A percentile compares a stretch with the other conserved stretches of the same genome.
Conservation (phyloP, 768 basidiomycete species). For the Termitomyces sp. region DNA sequence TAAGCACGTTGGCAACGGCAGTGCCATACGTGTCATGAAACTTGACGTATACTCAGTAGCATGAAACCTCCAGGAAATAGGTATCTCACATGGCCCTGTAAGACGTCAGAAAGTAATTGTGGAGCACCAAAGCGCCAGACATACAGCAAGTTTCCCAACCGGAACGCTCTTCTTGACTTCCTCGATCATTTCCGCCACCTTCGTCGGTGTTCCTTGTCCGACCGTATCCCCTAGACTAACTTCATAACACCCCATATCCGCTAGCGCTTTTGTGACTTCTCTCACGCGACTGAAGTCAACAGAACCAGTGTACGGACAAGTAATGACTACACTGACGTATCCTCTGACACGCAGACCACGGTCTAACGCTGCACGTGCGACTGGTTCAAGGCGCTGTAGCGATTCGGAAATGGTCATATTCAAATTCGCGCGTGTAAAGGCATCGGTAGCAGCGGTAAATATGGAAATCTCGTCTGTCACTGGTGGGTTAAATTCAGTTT, state of each 20-base stretch:
- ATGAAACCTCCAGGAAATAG: neutral
- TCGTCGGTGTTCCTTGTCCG: constrained; percentile 74
- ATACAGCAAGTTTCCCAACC: constrained; percentile 66
- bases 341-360: constrained; percentile 70
- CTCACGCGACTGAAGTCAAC: constrained; percentile 61
- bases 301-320: constrained; percentile 83
- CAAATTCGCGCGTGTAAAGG: constrained; percentile 81
- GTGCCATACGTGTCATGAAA: constrained; percentile 92
- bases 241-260: constrained; percentile 94
- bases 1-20: constrained; percentile 69
- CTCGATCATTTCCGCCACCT: constrained; percentile 63
- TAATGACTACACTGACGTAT: constrained; percentile 80
- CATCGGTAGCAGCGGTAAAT: constrained; percentile 86
- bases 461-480: constrained; percentile 82
- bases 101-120: neutral
- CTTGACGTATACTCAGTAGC: constrained; percentile 27
- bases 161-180: constrained; percentile 59
- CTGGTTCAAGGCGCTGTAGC: constrained; percentile 53
- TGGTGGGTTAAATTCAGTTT: constrained; percentile 33
- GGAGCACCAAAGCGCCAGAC: constrained; percentile 12
- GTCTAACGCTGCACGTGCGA: constrained; percentile 55
- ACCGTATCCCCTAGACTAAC: constrained; percentile 91
- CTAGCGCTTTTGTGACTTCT: constrained; percentile 62
- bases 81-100: constrained; percentile 4
- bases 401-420: constrained; percentile 73